Evolutionary conservation across 768 basidiomycete genomes (phyloP), one percentile per base, ranked within the genome.

Genomic region (Collybia sp.): DNA sequence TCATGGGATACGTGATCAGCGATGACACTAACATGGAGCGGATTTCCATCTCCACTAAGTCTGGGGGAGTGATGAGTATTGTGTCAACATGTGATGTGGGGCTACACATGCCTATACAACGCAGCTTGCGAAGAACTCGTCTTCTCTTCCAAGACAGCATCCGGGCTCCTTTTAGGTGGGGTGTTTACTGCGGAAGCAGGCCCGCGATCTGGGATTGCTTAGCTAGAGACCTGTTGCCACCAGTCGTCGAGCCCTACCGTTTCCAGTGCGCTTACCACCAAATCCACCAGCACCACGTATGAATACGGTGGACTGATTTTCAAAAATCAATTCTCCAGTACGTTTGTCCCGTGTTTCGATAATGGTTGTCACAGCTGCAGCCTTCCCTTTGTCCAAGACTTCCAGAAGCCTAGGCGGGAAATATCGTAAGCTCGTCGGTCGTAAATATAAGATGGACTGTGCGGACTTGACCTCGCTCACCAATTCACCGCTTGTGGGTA

Each of bases 281-380:
- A 99, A 96, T 0, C 93, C 94, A n/a, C 96, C 96, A 18, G 89
- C 77, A 1, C 93, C 94, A 46, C 96, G 89, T 51, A 95, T 82
- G 65, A 97, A 88, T 1, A 94, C 73, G 1, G 95, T 99, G 11
- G 83, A 79, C 62, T 94, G 89, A 64, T 91, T 96, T 67, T 96
- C 93, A 59, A 91, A 95, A 44, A 98, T 75, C 44, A 90, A 67
- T 45, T 87, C 71, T 2, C 93, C 93, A 0, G 83, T 80, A 38
- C 59, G 59, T 58, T 86, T 85, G 65, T 98, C 90, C 56, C 80
- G 79, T 2, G 93, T 95, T 53, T 87, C 79, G 3, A 87, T 80
- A 18, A 88, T 69, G 19, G 71, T 72, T 1, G 93, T 93, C 9
- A 96, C 87, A 2, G 92, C 83, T 1, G 93, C 93, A 0, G 94